These are phyloP conservation scores for Fagus crenata DNA, from an alignment of 306 rosid genomes.

Conservation along the genomic window DNA sequence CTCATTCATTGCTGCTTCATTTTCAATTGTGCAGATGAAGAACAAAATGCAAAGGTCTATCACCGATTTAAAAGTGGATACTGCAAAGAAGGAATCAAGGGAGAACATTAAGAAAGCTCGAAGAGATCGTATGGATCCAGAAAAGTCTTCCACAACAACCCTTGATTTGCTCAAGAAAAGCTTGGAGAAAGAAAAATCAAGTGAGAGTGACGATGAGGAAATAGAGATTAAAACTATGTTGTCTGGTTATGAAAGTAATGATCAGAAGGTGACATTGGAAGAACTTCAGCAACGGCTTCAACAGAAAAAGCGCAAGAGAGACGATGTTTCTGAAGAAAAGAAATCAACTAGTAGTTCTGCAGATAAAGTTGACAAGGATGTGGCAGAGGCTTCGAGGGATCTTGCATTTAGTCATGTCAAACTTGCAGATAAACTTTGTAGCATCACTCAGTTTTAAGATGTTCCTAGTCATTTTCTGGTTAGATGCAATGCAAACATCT, in stretches of 20 bases:
- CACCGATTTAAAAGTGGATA: too few species aligned
- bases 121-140: too few species aligned
- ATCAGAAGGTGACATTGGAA: constrained; percentile 62
- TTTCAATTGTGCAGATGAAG: too few species aligned
- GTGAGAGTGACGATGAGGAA: constrained; percentile 41
- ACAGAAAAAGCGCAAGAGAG: constrained; percentile 62
- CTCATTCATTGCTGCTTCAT: too few species aligned
- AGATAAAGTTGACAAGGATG: constrained; percentile 52
- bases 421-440: too few species aligned
- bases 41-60: too few species aligned
- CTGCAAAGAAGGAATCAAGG: too few species aligned
- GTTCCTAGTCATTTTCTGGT: too few species aligned
- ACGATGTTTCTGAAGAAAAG: constrained; percentile 30
- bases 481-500: too few species aligned
- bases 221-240: constrained; percentile 28
- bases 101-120: too few species aligned
- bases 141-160: too few species aligned
- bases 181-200: constrained; percentile 44
- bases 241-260: constrained; percentile 49
- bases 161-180: constrained; percentile 6
- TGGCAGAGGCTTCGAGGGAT: constrained; percentile 62
- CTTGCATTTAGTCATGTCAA: constrained; percentile 70
- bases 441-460: too few species aligned
- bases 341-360: constrained; percentile 9
- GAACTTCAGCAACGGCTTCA: constrained; percentile 62